Conservation (phyloP, 75 land plant species). For the Cryptomeria japonica region DNA sequence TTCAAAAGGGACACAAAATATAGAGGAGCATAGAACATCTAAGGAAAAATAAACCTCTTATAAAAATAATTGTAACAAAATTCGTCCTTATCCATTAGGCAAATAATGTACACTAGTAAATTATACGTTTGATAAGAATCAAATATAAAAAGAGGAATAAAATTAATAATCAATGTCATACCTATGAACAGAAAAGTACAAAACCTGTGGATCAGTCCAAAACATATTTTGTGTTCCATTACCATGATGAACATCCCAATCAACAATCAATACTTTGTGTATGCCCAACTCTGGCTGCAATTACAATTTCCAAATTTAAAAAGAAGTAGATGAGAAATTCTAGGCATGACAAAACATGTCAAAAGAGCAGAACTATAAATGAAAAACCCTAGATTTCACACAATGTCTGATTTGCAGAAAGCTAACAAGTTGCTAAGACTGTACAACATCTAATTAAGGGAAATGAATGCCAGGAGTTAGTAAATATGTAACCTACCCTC, state of each 20-base stretch:
- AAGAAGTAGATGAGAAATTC: background rate
- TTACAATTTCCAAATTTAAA: constrained; percentile 1
- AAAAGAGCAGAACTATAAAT: background rate
- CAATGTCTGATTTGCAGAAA: background rate
- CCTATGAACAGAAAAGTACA: constrained; percentile 94
- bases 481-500: constrained; percentile 33
- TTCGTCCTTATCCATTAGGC: background rate
- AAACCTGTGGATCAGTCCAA: constrained; percentile 81
- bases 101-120: background rate
- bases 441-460: background rate
- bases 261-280: constrained; percentile 71
- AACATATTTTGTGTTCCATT: constrained; percentile 95
- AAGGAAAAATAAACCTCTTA: background rate
- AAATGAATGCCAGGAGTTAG: background rate
- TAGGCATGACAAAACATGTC: background rate
- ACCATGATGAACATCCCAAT: constrained; percentile 95
- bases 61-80: background rate
- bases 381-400: background rate
- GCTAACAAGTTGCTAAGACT: background rate
- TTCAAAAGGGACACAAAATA: constrained; percentile 1
- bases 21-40: background rate
- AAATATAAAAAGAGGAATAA: background rate
- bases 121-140: background rate
- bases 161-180: constrained; percentile 15
- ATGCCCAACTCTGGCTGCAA: constrained; percentile 68